Evolutionary conservation across 495 filamentous ascomycete genomes (phyloP).

Genomic region (Paragyromitra xinjiangensis): DNA sequence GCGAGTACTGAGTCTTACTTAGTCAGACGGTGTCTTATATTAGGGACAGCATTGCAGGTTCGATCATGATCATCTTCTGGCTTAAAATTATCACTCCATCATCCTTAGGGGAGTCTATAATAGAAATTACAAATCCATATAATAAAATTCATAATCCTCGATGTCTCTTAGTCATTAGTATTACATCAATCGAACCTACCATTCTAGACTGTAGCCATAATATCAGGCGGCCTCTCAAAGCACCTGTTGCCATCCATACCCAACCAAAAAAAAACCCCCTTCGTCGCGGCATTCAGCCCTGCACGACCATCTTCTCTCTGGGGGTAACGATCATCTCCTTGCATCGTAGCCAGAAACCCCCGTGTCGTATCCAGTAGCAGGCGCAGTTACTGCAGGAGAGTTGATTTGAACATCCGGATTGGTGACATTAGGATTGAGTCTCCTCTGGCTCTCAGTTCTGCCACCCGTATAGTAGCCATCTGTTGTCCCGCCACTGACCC

Average conservation of each 20-base stretch:
- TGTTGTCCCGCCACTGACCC: slow-evolving; percentile 6
- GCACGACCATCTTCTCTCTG: neutral
- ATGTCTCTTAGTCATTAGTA: slow-evolving; percentile 3
- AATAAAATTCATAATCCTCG: slow-evolving; percentile 1
- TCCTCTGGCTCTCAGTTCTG: slow-evolving; percentile 46
- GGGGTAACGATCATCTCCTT: slow-evolving; percentile 21
- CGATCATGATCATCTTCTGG: neutral
- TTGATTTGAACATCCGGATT: slow-evolving; percentile 42
- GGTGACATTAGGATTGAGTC: slow-evolving; percentile 24
- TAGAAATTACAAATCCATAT: slow-evolving; percentile 4
- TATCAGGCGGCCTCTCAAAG: neutral
- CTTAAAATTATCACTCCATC: neutral
- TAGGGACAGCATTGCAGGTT: slow-evolving; percentile 3
- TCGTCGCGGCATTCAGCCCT: neutral
- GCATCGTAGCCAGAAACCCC: slow-evolving; percentile 26
- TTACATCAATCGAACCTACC: slow-evolving; percentile 1
- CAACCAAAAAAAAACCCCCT: neutral
- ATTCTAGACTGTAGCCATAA: neutral
- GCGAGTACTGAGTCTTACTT: neutral
- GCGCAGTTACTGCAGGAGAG: slow-evolving; percentile 16
- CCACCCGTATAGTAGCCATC: slow-evolving; percentile 22
- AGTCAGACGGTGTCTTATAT: neutral
- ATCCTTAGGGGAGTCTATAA: neutral
- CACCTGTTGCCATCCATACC: neutral
- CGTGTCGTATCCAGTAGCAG: slow-evolving; percentile 20